These are phyloP conservation scores for Delitschia confertaspora DNA, from an alignment of 495 filamentous ascomycete genomes.

Conservation along the genomic window DNA sequence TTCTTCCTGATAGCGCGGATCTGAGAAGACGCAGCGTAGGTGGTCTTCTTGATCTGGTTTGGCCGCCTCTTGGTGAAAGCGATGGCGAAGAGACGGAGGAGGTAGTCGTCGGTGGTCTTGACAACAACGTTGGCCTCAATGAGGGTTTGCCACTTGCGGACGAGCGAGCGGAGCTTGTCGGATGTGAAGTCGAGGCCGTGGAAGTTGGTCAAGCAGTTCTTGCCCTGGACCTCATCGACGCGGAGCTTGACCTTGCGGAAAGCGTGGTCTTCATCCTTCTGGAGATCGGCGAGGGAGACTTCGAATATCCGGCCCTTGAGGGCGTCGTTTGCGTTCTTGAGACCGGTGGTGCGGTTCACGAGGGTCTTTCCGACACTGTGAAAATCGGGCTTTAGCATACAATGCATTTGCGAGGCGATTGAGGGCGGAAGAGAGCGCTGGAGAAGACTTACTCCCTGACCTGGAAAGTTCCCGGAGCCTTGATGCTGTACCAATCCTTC, in stretches of 20 bases:
- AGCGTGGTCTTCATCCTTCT: slow-evolving; percentile 98
- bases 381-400: slow-evolving; percentile 21
- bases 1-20: slow-evolving; percentile 96
- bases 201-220: slow-evolving; percentile 99
- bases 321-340: slow-evolving; percentile 99
- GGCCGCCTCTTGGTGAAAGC: slow-evolving; percentile 97
- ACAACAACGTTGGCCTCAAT: slow-evolving; percentile 99
- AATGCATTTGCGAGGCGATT: slow-evolving; percentile 7
- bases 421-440: not conserved
- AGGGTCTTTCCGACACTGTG: slow-evolving; percentile 94
- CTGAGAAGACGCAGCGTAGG: slow-evolving; percentile 90
- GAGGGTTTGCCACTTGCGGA: slow-evolving; percentile 98
- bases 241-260: slow-evolving; percentile 99
- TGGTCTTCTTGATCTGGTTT: slow-evolving; percentile 99
- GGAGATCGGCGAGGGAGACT: slow-evolving; percentile 95
- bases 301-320: slow-evolving; percentile 98
- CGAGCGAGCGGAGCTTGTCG: slow-evolving; percentile 96
- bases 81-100: slow-evolving; percentile 94
- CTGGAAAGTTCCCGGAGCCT: slow-evolving; percentile 95
- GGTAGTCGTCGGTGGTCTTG: slow-evolving; percentile 99
- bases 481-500: slow-evolving; percentile 92
- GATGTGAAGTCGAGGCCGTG: slow-evolving; percentile 99
- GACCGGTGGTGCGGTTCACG: slow-evolving; percentile 96
- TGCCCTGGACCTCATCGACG: slow-evolving; percentile 97
- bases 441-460: slow-evolving; percentile 75